phyloP scores from a whole-genome alignment of 2,329 filamentous ascomycete species.

The Tolypocladium pustulatum region DNA sequence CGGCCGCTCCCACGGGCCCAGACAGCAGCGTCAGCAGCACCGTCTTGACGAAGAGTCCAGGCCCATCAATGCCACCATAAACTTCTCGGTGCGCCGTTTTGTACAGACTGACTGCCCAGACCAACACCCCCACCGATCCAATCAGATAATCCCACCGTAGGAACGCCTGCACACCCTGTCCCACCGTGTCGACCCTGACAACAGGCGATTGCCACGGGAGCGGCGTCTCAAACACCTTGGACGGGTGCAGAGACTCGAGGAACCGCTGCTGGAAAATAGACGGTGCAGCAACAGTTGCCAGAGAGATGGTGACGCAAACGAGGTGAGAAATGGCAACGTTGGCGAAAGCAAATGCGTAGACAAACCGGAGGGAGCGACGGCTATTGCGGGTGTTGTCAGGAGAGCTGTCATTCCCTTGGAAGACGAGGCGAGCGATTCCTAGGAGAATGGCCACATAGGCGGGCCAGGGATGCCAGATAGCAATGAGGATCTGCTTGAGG shows the following conservation, averaged over 20 bases:
- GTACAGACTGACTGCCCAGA: slow-evolving; percentile 8
- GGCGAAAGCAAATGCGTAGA: not conserved
- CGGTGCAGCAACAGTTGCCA: slow-evolving; percentile 2
- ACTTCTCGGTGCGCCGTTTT: not conserved
- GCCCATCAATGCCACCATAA: not conserved
- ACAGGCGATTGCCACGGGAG: slow-evolving; percentile 7
- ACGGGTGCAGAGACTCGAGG: slow-evolving; percentile 5
- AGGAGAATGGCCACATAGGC: slow-evolving; percentile 8
- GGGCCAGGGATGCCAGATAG: slow-evolving; percentile 12
- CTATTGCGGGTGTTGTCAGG: not conserved
- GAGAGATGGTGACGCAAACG: not conserved
- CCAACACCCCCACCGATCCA: slow-evolving; percentile 6
- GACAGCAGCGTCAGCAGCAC: slow-evolving; percentile 4
- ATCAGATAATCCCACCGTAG: slow-evolving; percentile 11
- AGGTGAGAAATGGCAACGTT: not conserved
- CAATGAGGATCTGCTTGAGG: slow-evolving; percentile 9
- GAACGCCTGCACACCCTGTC: slow-evolving; percentile 7
- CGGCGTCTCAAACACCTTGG: slow-evolving; percentile 5
- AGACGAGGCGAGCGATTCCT: not conserved
- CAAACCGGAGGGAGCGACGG: not conserved
- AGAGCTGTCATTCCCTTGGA: not conserved
- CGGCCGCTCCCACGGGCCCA: slow-evolving; percentile 7
- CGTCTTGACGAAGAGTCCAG: not conserved
- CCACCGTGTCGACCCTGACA: slow-evolving; percentile 4
- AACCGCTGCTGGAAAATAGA: slow-evolving; percentile 3